A percentile compares a stretch with the other conserved stretches of the same genome.
Evolutionary conservation across 306 rosid genomes (phyloP).

Genomic region (Fragaria nilgerrensis): DNA sequence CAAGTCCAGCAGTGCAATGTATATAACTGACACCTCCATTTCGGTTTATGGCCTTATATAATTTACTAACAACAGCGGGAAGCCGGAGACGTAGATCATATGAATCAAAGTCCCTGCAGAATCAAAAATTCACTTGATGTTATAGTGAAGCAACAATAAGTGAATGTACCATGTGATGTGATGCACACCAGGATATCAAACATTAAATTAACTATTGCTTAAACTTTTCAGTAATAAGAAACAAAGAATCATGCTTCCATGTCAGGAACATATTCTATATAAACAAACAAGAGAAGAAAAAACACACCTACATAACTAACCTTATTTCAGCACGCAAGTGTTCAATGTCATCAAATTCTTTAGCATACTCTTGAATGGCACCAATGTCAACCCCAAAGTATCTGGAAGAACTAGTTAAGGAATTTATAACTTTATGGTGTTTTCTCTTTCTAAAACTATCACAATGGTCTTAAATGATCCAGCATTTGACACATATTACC

Average conservation of each 20-base stretch:
- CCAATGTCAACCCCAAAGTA: constrained; percentile 89
- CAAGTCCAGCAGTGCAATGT: constrained; percentile 99
- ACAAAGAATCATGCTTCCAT: background rate
- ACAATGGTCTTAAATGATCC: constrained; percentile 18
- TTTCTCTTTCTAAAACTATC: constrained; percentile 21
- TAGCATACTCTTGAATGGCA: constrained; percentile 74
- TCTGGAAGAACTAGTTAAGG: constrained; percentile 49
- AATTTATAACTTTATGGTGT: constrained; percentile 30
- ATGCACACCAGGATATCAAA: background rate
- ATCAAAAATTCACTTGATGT: constrained; percentile 30
- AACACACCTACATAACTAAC: constrained; percentile 33
- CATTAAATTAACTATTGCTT: background rate
- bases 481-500: background rate
- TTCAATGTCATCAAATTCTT: constrained; percentile 61
- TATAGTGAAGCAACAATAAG: constrained; percentile 18
- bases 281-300: background rate
- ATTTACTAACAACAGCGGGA: constrained; percentile 77
- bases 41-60: constrained; percentile 64
- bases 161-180: background rate
- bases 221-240: background rate
- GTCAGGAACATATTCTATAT: constrained; percentile 5
- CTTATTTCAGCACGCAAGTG: constrained; percentile 96
- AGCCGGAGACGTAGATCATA: constrained; percentile 74
- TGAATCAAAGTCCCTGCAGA: constrained; percentile 84
- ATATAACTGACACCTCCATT: constrained; percentile 88